A percentile compares a stretch with the other conserved stretches of the same genome.
Conservation (phyloP, 352 stramenopile genomes). For the Globisporangium spiculum region DNA sequence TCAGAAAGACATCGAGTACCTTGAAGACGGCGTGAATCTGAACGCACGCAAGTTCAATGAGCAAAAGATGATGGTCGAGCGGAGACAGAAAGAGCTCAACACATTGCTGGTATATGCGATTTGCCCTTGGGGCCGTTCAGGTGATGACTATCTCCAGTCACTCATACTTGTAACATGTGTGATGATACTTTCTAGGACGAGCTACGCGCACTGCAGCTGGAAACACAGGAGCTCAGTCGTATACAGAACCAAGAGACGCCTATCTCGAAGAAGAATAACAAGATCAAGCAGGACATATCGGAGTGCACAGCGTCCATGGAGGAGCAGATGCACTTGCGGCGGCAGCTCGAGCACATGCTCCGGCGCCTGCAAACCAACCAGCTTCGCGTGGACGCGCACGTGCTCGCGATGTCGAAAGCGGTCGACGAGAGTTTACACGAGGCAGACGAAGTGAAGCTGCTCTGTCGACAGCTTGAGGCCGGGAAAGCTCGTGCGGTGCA, state of each 20-base stretch:
- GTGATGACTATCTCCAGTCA: neutral
- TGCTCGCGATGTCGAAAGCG: slow-evolving; percentile 61
- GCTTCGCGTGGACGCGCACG: slow-evolving; percentile 63
- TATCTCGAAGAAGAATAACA: slow-evolving; percentile 64
- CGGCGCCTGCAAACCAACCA: slow-evolving; percentile 72
- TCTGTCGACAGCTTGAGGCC: slow-evolving; percentile 77
- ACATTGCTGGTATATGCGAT: slow-evolving; percentile 34
- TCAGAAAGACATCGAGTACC: slow-evolving; percentile 53
- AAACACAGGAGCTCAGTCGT: slow-evolving; percentile 61
- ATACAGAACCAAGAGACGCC: slow-evolving; percentile 81
- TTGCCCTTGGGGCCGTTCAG: neutral
- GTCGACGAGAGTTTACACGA: slow-evolving; percentile 67
- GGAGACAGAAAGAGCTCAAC: slow-evolving; percentile 63
- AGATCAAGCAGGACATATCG: slow-evolving; percentile 69
- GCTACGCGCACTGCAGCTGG: slow-evolving; percentile 58
- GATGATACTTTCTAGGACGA: slow-evolving; percentile 48
- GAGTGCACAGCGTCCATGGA: slow-evolving; percentile 71
- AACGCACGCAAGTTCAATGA: slow-evolving; percentile 84
- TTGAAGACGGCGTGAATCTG: slow-evolving; percentile 69
- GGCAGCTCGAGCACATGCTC: slow-evolving; percentile 83
- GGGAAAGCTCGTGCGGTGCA: slow-evolving; percentile 70
- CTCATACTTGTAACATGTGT: neutral
- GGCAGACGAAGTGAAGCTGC: slow-evolving; percentile 65
- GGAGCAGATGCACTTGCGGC: slow-evolving; percentile 69
- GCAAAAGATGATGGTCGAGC: slow-evolving; percentile 61